These are phyloP conservation scores for Digitaria exilis DNA, from an alignment of 202 grass and related monocot genomes.

Conservation along the genomic window DNA sequence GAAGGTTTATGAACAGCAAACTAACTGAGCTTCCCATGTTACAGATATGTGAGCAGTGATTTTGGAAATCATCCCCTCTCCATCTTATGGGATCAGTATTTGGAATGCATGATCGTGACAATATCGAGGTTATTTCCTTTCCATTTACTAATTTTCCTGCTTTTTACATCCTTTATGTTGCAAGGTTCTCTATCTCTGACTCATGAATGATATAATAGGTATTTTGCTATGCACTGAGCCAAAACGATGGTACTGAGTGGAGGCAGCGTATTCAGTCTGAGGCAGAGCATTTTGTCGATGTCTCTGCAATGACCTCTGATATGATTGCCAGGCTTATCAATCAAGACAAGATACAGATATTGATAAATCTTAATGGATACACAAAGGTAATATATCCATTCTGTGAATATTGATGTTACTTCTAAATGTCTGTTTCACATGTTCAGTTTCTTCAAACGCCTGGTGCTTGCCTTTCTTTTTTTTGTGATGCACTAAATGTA, in stretches of 20 bases:
- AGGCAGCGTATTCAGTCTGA: slow-evolving; percentile 84
- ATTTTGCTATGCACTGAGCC: slow-evolving; percentile 91
- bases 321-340: slow-evolving; percentile 78
- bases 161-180: background rate
- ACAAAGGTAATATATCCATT: slow-evolving; percentile 64
- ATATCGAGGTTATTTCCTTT: slow-evolving; percentile 67
- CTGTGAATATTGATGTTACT: background rate
- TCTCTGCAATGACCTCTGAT: slow-evolving; percentile 81
- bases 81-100: slow-evolving; percentile 97
- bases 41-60: slow-evolving; percentile 90
- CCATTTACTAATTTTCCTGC: background rate
- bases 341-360: slow-evolving; percentile 82
- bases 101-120: slow-evolving; percentile 74
- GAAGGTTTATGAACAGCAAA: background rate
- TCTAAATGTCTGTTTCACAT: slow-evolving; percentile 9
- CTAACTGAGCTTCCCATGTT: slow-evolving; percentile 17
- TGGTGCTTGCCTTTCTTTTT: background rate
- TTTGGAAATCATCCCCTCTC: slow-evolving; percentile 96
- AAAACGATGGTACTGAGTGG: slow-evolving; percentile 92
- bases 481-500: background rate
- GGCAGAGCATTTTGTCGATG: slow-evolving; percentile 75
- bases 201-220: slow-evolving; percentile 42
- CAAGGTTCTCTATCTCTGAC: background rate
- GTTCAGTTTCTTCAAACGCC: background rate
- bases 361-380: slow-evolving; percentile 94